These are phyloP conservation scores for Chlamydomonas sp. DNA, from an alignment of 139 green algal species.

Conservation along the genomic window DNA sequence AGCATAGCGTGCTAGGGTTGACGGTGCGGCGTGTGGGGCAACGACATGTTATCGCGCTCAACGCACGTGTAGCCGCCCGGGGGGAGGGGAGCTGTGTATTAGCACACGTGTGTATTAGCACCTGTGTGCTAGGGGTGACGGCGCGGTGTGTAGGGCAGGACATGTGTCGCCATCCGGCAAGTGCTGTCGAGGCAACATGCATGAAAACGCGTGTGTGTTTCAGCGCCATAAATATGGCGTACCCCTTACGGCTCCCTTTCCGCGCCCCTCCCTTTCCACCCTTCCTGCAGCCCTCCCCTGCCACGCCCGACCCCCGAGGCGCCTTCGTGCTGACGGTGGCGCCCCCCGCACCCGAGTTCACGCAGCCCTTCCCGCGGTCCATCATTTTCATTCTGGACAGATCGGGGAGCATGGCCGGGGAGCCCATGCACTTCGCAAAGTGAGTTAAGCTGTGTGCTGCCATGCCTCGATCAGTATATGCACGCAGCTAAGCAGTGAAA, in stretches of 20 bases:
- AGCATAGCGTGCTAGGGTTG: background rate
- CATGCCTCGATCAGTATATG: no score
- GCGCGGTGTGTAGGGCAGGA: constrained; percentile 27
- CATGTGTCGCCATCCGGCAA: constrained; percentile 34
- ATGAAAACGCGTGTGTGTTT: no score
- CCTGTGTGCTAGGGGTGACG: no score
- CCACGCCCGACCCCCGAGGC: constrained; percentile 44
- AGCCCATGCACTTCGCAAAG: constrained; percentile 61
- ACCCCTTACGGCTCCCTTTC: background rate
- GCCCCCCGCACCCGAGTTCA: constrained; percentile 48
- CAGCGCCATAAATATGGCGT: no score
- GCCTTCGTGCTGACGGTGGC: constrained; percentile 53
- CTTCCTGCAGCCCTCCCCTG: background rate
- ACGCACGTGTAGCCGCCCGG: constrained; percentile 42
- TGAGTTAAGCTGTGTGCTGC: background rate
- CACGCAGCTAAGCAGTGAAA: no score
- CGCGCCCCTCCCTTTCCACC: background rate
- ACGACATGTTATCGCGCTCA: constrained; percentile 53
- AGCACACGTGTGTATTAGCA: no score
- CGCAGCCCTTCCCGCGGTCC: constrained; percentile 51
- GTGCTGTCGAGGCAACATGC: background rate
- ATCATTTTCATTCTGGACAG: constrained; percentile 73
- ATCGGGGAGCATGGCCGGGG: constrained; percentile 57
- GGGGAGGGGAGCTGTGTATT: no score
- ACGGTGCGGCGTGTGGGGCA: constrained; percentile 49